Base-by-base conservation (phyloP, 768 basidiomycete species). In the Boletus fagicola region DNA sequence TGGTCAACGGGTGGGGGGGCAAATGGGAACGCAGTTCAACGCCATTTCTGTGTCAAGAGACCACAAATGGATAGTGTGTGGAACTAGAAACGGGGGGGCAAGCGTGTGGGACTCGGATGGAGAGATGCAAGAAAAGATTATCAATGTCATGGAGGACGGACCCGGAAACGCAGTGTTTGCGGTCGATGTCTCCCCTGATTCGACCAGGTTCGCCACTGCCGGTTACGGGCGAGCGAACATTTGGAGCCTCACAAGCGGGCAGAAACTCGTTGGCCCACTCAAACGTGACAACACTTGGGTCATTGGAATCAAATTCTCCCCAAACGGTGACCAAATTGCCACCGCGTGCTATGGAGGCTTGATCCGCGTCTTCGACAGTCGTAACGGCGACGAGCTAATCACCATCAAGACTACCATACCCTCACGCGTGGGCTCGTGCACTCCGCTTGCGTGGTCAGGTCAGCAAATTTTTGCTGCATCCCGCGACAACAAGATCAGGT, bases 311-410 rank as follows among this genome's bases (percentile, higher is more conserved):
- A 9, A 16, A 2, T 45, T 45, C 44, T 26, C 44, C 6, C 16
- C 44, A 4, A 18, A 16, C 0, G 44, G 24, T 9, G 44, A 26
- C 0, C 24, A 10, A 2, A 45, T 45, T 1, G 24, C 24, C 8
- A 26, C 16, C 0, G 7, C n/a, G 0, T 40, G 39, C 4, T 0
- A 0, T 0, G 5, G 6, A 1, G 18, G 6, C 1, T 20, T 20
- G 0, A 45, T 45, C 4, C 16, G 9, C 2, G 2, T 45, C 0
- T 45, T 45, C 15, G 4, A 45, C 13, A 16, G 24, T 45, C 44
- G 4, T 15, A 18, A 3, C 1, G 44, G 24, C 1, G 24, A 16
- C 10, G 4, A 16, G 24, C 24, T 45, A 2, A 4, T 44, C 1
- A 13, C 24, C 43, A 24, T 44, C 24, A 16, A 16, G 1, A 7